Percentiles rank a stretch among this genome's conserved stretches.
Evolutionary conservation across 768 basidiomycete genomes (phyloP).

Genomic region (Auriscalpium orientale): DNA sequence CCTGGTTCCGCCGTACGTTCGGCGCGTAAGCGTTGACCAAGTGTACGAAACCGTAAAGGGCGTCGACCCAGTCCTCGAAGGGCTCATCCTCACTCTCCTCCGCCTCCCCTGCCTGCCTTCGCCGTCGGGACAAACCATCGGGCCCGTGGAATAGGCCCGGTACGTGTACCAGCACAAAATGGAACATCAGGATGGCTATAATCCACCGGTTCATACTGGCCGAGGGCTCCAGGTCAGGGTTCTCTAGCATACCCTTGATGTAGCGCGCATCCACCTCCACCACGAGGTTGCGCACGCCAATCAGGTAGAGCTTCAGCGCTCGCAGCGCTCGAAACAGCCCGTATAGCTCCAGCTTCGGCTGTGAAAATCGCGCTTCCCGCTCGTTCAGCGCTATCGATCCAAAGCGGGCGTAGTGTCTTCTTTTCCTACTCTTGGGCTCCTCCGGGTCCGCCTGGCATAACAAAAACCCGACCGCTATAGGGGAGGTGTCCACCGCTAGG

Average conservation of each 20-base stretch:
- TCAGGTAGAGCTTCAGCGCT: slow-evolving; percentile 14
- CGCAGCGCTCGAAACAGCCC: slow-evolving; percentile 15
- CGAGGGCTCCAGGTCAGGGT: slow-evolving; percentile 31
- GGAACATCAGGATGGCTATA: slow-evolving; percentile 29
- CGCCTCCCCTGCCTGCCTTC: background rate
- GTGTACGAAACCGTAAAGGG: background rate
- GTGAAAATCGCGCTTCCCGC: slow-evolving; percentile 15
- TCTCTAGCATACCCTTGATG: slow-evolving; percentile 33
- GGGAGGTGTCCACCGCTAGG: slow-evolving; percentile 21
- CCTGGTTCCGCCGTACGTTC: background rate
- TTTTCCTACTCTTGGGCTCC: slow-evolving; percentile 4
- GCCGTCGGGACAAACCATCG: slow-evolving; percentile 23
- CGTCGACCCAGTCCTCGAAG: background rate
- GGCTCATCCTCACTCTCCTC: background rate
- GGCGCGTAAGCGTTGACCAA: background rate
- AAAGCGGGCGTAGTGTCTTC: slow-evolving; percentile 22
- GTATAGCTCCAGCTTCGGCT: slow-evolving; percentile 23
- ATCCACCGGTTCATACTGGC: slow-evolving; percentile 37
- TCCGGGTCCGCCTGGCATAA: slow-evolving; percentile 20
- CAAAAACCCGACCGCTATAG: slow-evolving; percentile 19
- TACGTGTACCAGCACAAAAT: slow-evolving; percentile 31
- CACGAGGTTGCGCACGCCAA: slow-evolving; percentile 17
- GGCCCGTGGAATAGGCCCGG: slow-evolving; percentile 21
- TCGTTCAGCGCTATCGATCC: slow-evolving; percentile 32
- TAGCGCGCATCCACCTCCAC: slow-evolving; percentile 32